These are phyloP conservation scores for Xylaria sp. DNA, from an alignment of 2,329 filamentous ascomycete genomes.

Conservation along the genomic window DNA sequence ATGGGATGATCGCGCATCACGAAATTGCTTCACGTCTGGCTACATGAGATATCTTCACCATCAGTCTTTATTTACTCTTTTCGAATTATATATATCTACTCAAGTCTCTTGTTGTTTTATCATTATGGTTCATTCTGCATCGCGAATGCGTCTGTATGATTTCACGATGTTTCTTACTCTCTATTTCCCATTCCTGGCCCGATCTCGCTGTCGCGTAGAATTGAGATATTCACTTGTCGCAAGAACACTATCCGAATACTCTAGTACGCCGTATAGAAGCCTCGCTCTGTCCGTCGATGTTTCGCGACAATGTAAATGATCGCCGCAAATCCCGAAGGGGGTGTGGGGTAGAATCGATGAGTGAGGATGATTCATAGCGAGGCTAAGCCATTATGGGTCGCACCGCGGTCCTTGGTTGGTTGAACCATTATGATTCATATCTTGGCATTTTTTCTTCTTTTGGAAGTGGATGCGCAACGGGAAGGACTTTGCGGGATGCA, in stretches of 20 bases:
- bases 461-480: neutral
- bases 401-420: neutral
- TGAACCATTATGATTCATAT: constrained; percentile 37
- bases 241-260: neutral
- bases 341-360: constrained; percentile 24
- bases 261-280: neutral
- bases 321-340: neutral
- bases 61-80: neutral
- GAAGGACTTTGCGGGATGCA: neutral
- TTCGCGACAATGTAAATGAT: neutral
- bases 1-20: constrained; percentile 2
- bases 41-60: neutral
- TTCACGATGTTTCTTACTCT: constrained; percentile 17
- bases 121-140: constrained; percentile 34
- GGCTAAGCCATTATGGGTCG: neutral
- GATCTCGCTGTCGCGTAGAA: neutral
- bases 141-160: constrained; percentile 22
- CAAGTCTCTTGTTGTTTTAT: neutral
- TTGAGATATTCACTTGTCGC: neutral
- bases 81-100: constrained; percentile 25
- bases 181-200: neutral
- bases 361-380: constrained; percentile 34
- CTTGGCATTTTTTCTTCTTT: constrained; percentile 12
- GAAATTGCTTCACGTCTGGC: constrained; percentile 1
- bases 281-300: neutral